Conservation (phyloP, 768 basidiomycete species). For the Leccinum incarnatum region DNA sequence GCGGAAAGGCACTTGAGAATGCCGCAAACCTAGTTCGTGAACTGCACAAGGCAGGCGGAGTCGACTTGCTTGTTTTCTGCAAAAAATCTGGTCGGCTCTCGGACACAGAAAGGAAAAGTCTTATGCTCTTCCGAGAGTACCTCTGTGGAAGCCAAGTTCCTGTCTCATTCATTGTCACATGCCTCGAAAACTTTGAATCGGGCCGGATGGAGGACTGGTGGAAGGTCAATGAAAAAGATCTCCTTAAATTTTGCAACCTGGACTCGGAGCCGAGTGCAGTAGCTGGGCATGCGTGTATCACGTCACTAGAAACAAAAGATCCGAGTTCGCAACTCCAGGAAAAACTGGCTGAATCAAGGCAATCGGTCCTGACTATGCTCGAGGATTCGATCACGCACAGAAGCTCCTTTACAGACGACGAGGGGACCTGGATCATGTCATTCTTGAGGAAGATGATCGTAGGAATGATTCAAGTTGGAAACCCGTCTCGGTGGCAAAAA, state of each 20-base stretch:
- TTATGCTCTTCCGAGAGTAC: constrained; percentile 36
- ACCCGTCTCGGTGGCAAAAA: constrained; percentile 5
- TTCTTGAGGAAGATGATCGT: constrained; percentile 20
- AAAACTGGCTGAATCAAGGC: constrained; percentile 13
- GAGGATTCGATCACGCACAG: constrained; percentile 24
- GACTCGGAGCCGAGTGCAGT: constrained; percentile 1
- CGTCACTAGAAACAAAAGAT: constrained; percentile 12
- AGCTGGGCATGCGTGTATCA: constrained; percentile 31
- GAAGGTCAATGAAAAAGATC: constrained; percentile 14
- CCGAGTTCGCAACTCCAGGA: background rate
- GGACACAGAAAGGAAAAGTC: constrained; percentile 28
- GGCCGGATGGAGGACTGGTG: constrained; percentile 33
- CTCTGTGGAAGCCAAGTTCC: constrained; percentile 39
- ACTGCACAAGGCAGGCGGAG: constrained; percentile 28
- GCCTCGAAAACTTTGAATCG: constrained; percentile 28
- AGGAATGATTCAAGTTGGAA: constrained; percentile 11
- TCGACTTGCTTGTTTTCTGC: constrained; percentile 40
- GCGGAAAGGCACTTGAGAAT: constrained; percentile 20
- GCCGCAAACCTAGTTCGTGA: constrained; percentile 29
- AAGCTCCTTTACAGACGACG: constrained; percentile 9
- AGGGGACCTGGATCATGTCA: constrained; percentile 18
- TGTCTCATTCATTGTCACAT: constrained; percentile 37
- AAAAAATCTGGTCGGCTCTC: constrained; percentile 31
- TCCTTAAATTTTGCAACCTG: constrained; percentile 10
- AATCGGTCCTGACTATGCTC: constrained; percentile 15